Evolutionary conservation across 805 yeast species (phyloP), one percentile per base, ranked within the genome.

Genomic region (Candida pini): DNA sequence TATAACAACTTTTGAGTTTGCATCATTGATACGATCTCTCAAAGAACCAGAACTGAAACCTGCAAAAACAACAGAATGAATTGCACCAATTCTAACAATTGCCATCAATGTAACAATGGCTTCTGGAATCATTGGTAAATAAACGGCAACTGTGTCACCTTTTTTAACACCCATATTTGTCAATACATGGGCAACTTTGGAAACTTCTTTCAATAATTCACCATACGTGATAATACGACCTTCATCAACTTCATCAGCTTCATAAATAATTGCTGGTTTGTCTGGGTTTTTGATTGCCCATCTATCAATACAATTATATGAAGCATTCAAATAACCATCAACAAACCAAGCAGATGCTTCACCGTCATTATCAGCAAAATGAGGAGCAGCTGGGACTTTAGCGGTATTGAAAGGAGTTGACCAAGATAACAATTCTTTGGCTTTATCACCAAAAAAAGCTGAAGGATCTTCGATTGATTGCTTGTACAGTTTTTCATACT

Each of bases 121-220:
- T 66, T 89, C 96, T 32, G 97, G 95, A 42, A 89, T 89, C 98
- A 92, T 90, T 55, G 98, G 98, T 58, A 90, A 68, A 64, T 90
- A 90, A 39, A 90, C 84, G 32, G 97, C 97, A 39, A 90, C 97
- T 18, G 95, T 84, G 57, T 90, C 98, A 56, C 98, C 98, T 63
- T 86, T 85, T 49, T 71, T 67, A 48, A 90, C 36, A 22, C 98
- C 98, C 75, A 88, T 78, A 39, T 79, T 71, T 44, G 73, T 67
- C 58, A 92, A 73, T 28, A 86, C 81, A 49, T 83, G 89, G 9
- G 97, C 96, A 49, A 88, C 78, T 55, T 82, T 79, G 46, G 83
- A 80, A 29, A 90, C 96, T 47, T 86, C 80, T 53, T 78, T 75
- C 54, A 90, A 72, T 49, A 90, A 73, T 65, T 90, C 92, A 40